These are phyloP conservation scores for Nadsonia fulvescens DNA, from an alignment of 805 yeast species.

Conservation along the genomic window DNA sequence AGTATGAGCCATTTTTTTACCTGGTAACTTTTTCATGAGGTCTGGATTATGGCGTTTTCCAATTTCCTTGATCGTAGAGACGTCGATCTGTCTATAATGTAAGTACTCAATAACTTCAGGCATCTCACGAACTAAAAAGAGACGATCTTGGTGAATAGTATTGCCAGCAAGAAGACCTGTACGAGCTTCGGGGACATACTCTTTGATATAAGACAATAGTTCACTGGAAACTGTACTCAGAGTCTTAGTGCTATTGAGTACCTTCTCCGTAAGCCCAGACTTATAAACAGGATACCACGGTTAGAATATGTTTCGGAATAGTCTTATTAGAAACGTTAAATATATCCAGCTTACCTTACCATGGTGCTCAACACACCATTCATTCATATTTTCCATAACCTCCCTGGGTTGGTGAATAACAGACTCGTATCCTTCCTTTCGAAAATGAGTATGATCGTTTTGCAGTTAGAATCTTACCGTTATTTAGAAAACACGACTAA, in stretches of 20 bases:
- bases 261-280: slow-evolving; percentile 59
- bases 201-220: slow-evolving; percentile 40
- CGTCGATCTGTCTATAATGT: slow-evolving; percentile 76
- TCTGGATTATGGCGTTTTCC: slow-evolving; percentile 60
- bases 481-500: background rate
- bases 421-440: slow-evolving; percentile 51
- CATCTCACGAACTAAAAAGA: slow-evolving; percentile 68
- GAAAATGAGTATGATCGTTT: slow-evolving; percentile 1
- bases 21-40: slow-evolving; percentile 38
- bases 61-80: slow-evolving; percentile 69
- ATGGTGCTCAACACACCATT: slow-evolving; percentile 80
- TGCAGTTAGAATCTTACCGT: background rate
- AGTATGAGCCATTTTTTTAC: slow-evolving; percentile 58
- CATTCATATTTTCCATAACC: slow-evolving; percentile 55
- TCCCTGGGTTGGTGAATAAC: slow-evolving; percentile 53
- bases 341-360: slow-evolving; percentile 28
- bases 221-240: slow-evolving; percentile 46
- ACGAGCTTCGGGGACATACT: slow-evolving; percentile 31
- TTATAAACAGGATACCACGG: slow-evolving; percentile 4
- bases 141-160: slow-evolving; percentile 77
- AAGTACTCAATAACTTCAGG: slow-evolving; percentile 43
- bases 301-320: too few species aligned
- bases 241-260: slow-evolving; percentile 36
- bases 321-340: slow-evolving; percentile 2
- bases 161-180: slow-evolving; percentile 78